Conservation (phyloP, 1,284 basidiomycete species). For the Testicularia cyperi region DNA sequence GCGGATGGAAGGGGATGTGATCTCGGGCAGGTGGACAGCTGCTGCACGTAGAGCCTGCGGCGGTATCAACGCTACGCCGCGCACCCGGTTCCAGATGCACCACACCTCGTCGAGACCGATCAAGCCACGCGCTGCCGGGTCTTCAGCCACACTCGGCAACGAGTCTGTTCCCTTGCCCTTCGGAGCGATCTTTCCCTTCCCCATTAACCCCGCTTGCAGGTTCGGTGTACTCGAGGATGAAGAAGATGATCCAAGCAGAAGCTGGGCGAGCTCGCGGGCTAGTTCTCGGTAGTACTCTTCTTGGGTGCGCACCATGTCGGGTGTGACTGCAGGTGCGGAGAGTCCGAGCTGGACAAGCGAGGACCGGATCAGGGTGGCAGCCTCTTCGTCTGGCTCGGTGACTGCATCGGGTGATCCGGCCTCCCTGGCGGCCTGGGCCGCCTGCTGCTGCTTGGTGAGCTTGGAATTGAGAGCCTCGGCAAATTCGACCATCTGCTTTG, state of each 20-base stretch:
- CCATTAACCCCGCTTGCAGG: constrained; percentile 58
- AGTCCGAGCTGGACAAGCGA: constrained; percentile 86
- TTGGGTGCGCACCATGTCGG: constrained; percentile 86
- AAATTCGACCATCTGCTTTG: constrained; percentile 84
- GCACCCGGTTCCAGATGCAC: constrained; percentile 94
- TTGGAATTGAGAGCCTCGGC: constrained; percentile 84
- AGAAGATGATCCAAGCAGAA: constrained; percentile 67
- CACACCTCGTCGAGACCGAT: constrained; percentile 91
- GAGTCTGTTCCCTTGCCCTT: constrained; percentile 36
- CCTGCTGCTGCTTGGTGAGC: constrained; percentile 67
- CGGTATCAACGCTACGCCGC: constrained; percentile 83
- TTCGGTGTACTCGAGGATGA: no score
- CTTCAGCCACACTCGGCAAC: constrained; percentile 8
- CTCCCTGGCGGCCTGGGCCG: constrained; percentile 20
- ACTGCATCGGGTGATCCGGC: constrained; percentile 14
- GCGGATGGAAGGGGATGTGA: constrained; percentile 72
- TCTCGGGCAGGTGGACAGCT: constrained; percentile 69
- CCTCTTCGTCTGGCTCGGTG: constrained; percentile 64
- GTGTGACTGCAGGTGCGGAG: constrained; percentile 77
- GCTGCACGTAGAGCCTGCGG: constrained; percentile 78
- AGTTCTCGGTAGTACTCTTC: constrained; percentile 77
- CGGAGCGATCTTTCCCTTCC: constrained; percentile 57
- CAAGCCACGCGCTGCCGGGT: constrained; percentile 62
- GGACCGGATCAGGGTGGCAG: constrained; percentile 68
- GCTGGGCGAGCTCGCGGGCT: constrained; percentile 75